Evolutionary conservation across 2,329 filamentous ascomycete species (phyloP).

Genomic region (Aschersonia sp.): DNA sequence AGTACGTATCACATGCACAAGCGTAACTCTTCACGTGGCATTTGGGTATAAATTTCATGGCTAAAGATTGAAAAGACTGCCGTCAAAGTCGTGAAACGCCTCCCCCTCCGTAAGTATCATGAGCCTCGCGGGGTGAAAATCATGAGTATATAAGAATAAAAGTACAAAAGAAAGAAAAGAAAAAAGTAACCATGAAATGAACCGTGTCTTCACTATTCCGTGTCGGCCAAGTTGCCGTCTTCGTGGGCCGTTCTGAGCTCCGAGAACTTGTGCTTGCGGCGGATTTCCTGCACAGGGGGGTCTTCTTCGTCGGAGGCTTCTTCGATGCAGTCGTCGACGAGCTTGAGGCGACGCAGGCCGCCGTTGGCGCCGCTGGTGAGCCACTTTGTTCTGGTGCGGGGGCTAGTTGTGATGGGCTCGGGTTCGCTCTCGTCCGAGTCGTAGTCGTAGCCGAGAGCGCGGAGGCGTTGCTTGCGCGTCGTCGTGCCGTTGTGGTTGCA

Average conservation of each 20-base stretch:
- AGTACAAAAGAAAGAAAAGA: background rate
- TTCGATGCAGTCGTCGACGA: slow-evolving; percentile 4
- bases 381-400: slow-evolving; percentile 2
- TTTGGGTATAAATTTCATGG: no score
- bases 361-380: slow-evolving; percentile 3
- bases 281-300: background rate
- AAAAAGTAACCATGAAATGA: background rate
- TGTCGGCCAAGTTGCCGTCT: background rate
- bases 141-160: background rate
- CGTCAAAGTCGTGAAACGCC: no score
- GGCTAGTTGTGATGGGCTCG: background rate
- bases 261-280: slow-evolving; percentile 1
- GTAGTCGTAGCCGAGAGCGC: slow-evolving; percentile 11
- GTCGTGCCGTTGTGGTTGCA: slow-evolving; percentile 4
- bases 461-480: slow-evolving; percentile 9
- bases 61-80: no score
- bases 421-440: slow-evolving; percentile 8
- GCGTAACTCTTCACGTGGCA: no score
- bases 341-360: slow-evolving; percentile 4
- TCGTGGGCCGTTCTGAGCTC: background rate
- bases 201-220: background rate
- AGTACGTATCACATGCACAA: no score
- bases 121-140: background rate
- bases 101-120: background rate
- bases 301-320: slow-evolving; percentile 4